Percentiles rank a stretch among this genome's conserved stretches.
These are phyloP conservation scores for Actinomucor elegans DNA, from an alignment of 371 early-diverging fungal genomes.

Conservation along the genomic window DNA sequence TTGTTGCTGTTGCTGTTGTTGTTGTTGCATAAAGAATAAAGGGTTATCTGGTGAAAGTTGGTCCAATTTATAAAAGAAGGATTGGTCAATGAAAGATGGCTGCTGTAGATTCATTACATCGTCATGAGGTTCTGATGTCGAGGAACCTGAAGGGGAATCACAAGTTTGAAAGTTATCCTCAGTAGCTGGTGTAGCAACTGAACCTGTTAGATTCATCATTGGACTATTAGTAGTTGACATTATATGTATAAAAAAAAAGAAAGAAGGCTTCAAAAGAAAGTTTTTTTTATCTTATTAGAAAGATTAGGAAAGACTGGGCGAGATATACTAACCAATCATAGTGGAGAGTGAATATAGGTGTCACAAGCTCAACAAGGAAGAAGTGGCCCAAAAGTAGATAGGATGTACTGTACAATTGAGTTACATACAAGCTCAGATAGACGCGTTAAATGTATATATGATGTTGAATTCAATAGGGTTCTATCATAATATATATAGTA, in stretches of 20 bases:
- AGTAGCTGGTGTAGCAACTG: not conserved
- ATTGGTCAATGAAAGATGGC: constrained; percentile 35
- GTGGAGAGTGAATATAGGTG: too few species aligned
- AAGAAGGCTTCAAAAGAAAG: too few species aligned
- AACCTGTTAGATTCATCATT: constrained; percentile 11
- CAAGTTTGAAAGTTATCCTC: constrained; percentile 17
- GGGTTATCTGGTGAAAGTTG: constrained; percentile 39
- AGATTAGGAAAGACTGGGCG: not conserved
- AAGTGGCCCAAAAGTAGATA: not conserved
- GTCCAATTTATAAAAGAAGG: constrained; percentile 42
- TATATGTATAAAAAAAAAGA: not conserved
- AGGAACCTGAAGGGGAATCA: constrained; percentile 35
- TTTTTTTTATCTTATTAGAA: not conserved
- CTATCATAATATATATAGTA: not conserved
- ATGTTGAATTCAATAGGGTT: too few species aligned
- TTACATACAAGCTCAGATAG: too few species aligned
- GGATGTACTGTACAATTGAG: not conserved
- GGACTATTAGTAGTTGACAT: constrained; percentile 21
- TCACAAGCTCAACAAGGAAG: not conserved
- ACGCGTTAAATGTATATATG: too few species aligned
- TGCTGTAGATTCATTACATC: constrained; percentile 27
- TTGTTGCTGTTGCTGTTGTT: constrained; percentile 25
- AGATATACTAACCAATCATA: too few species aligned
- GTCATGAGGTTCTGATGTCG: constrained; percentile 31
- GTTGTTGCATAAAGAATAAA: constrained; percentile 35